These are phyloP conservation scores for Pseudocercospora crystallina DNA, from an alignment of 2,329 filamentous ascomycete species.

Conservation along the genomic window DNA sequence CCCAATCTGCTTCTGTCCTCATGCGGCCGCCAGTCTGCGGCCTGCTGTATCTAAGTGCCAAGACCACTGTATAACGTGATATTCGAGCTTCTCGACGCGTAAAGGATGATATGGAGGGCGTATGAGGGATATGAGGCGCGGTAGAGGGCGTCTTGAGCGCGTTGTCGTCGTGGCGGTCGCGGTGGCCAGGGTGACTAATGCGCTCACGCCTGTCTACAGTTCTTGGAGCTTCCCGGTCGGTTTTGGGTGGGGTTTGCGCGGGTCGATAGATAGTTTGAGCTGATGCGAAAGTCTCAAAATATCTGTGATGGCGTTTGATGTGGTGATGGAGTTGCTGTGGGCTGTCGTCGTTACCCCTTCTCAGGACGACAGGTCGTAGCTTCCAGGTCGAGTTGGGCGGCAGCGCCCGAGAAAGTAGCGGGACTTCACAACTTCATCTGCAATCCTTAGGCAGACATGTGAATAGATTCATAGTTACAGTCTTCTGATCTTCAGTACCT, in stretches of 20 bases:
- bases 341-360: slow-evolving; percentile 2
- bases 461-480: too few relatives aligned
- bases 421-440: neutral
- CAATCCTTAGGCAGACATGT: too few relatives aligned
- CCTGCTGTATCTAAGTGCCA: slow-evolving; percentile 13
- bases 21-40: slow-evolving; percentile 14
- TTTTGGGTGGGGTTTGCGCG: slow-evolving; percentile 13
- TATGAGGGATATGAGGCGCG: neutral
- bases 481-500: too few relatives aligned
- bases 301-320: slow-evolving; percentile 11
- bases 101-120: slow-evolving; percentile 2
- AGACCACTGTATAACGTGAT: slow-evolving; percentile 19
- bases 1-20: slow-evolving; percentile 1
- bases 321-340: slow-evolving; percentile 2
- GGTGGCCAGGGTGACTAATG: slow-evolving; percentile 19
- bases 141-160: slow-evolving; percentile 8
- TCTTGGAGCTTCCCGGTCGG: slow-evolving; percentile 4
- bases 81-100: slow-evolving; percentile 18
- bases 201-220: slow-evolving; percentile 1
- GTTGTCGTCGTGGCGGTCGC: slow-evolving; percentile 16
- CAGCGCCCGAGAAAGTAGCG: slow-evolving; percentile 2
- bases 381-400: neutral
- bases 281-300: slow-evolving; percentile 17
- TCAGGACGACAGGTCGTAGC: neutral
- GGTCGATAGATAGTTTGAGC: slow-evolving; percentile 14